Conservation (phyloP, 306 rosid genomes). For the Rosa lucieae region DNA sequence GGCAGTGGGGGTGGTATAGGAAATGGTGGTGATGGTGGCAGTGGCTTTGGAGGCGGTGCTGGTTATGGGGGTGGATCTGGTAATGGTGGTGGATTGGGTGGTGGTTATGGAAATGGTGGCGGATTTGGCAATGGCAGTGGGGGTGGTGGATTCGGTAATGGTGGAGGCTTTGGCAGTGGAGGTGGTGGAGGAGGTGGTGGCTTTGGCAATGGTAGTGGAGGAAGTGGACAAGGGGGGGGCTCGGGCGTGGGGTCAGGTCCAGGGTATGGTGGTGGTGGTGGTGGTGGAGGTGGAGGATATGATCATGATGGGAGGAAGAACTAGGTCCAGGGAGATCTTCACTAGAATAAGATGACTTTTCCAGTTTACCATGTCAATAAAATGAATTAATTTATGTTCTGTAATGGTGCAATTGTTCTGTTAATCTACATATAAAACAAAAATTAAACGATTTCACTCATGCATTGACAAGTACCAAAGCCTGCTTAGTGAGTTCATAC, state of each 20-base stretch:
- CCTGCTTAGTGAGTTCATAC: background rate
- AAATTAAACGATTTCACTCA: background rate
- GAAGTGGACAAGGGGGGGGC: slow-evolving; percentile 19
- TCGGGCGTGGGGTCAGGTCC: background rate
- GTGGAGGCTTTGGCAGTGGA: background rate
- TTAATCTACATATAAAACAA: background rate
- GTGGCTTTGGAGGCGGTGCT: slow-evolving; percentile 17
- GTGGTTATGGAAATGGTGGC: slow-evolving; percentile 15
- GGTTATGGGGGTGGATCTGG: slow-evolving; percentile 17
- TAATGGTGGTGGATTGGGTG: slow-evolving; percentile 27
- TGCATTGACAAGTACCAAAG: background rate
- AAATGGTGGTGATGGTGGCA: slow-evolving; percentile 15
- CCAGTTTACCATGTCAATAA: background rate
- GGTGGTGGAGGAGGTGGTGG: slow-evolving; percentile 19
- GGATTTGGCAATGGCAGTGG: slow-evolving; percentile 19
- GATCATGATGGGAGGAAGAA: slow-evolving; percentile 12
- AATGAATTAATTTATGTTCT: background rate
- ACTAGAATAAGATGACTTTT: slow-evolving; percentile 4
- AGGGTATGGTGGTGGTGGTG: slow-evolving; percentile 17
- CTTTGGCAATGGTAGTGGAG: slow-evolving; percentile 26
- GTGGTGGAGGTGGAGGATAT: slow-evolving; percentile 16
- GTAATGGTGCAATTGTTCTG: background rate
- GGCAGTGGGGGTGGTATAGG: slow-evolving; percentile 31
- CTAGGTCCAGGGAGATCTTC: background rate
- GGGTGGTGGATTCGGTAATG: background rate